Evolutionary conservation across 805 yeast species (phyloP), one percentile per base, ranked within the genome.

Genomic region (Cyberlindnera xylosilytica): DNA sequence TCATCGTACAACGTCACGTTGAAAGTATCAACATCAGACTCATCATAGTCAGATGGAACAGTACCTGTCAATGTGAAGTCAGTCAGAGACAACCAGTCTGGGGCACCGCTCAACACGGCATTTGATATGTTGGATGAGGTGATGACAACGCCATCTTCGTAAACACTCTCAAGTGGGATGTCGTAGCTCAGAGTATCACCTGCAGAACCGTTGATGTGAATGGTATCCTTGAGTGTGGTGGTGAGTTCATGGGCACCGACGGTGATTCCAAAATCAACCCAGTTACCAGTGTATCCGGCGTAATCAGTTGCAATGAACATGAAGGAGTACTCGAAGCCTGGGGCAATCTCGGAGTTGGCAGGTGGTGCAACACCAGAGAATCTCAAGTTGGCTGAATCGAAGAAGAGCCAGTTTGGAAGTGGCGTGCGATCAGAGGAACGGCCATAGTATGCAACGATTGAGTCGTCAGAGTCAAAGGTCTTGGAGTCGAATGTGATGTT

Each of bases 231-330:
- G 29, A 79, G 58, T 18, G 81, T 69, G 1, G 93, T 82, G 29
- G 88, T 73, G 49, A 93, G 72, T 48, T 77, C 82, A 61, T 93
- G 97, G 9, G 95, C 96, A 32, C 99, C 99, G 28, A 91, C 83
- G 20, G 83, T 68, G 28, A 93, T 67, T 46, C 78, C 71, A 66
- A 93, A 93, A 23, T 74, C 65, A 3, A 85, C 81, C 50, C 73
- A 79, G 4, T 80, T 81, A 15, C 86, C 89, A 1, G 93, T 68
- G 58, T 61, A 89, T 2, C 95, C 96, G 20, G 64, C 63, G 55
- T 79, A 78, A 56, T 89, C 96, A 1, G 95, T 70, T 1, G 90
- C 97, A 43, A 89, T 79, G 52, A 90, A 73, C 34, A 79, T 71
- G 51, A 91, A 79, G 15, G 76, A 73, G 60, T 78, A 93, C 32